Evolutionary conservation across 2,329 filamentous ascomycete species (phyloP).

Genomic region (Emergomyces orientalis): DNA sequence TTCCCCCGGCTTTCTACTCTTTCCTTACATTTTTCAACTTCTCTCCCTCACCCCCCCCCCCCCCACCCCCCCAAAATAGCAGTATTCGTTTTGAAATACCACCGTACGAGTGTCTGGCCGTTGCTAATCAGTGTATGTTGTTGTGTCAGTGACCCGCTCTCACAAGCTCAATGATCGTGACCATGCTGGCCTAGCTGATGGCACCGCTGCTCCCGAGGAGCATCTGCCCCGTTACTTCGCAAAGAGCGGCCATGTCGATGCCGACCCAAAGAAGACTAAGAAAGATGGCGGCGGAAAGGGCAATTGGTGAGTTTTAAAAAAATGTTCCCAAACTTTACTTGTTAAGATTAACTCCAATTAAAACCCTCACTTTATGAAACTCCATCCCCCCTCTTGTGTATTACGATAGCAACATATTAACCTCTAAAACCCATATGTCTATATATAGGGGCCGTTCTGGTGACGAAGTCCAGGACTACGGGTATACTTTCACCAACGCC

Average conservation of each 20-base stretch:
- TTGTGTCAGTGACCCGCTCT: constrained; percentile 79
- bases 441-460: constrained; percentile 65
- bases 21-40: no score
- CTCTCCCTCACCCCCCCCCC: no score
- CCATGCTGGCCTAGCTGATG: constrained; percentile 69
- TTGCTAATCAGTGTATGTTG: neutral
- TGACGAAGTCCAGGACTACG: constrained; percentile 73
- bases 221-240: constrained; percentile 85
- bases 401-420: neutral
- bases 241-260: constrained; percentile 71
- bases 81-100: neutral
- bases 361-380: neutral
- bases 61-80: neutral
- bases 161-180: constrained; percentile 94
- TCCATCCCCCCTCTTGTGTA: neutral
- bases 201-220: constrained; percentile 58
- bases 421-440: neutral
- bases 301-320: constrained; percentile 64
- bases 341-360: no score
- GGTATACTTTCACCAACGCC: constrained; percentile 73
- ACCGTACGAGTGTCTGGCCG: neutral
- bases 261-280: constrained; percentile 88
- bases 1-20: neutral
- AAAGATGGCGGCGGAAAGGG: constrained; percentile 89
- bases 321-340: no score